Evolutionary conservation across 2,329 filamentous ascomycete genomes (phyloP).

Genomic region (Arthrobotrys pseudoclavata): DNA sequence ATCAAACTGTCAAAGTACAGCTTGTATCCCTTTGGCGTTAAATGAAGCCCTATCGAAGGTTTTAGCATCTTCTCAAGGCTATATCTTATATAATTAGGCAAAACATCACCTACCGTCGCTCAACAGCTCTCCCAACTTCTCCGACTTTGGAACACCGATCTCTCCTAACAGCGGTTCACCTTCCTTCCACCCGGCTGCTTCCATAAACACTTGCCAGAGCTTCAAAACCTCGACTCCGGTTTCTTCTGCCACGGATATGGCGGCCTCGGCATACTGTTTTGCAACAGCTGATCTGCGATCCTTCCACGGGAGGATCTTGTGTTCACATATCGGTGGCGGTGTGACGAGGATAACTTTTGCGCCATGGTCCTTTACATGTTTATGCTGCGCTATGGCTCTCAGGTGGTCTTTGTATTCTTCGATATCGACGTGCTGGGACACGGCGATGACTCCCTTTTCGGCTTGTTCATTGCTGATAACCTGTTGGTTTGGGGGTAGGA

Average conservation of each 20-base stretch:
- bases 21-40: constrained; percentile 72
- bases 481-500: constrained; percentile 69
- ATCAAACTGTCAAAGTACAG: constrained; percentile 72
- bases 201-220: constrained; percentile 83
- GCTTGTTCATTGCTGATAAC: constrained; percentile 63
- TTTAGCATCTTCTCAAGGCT: constrained; percentile 29
- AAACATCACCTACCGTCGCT: constrained; percentile 70
- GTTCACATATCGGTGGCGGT: constrained; percentile 77
- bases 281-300: constrained; percentile 74
- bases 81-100: constrained; percentile 6
- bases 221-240: constrained; percentile 77
- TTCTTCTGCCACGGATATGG: constrained; percentile 73
- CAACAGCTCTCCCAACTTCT: constrained; percentile 70
- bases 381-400: constrained; percentile 78
- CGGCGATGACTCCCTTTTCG: constrained; percentile 2
- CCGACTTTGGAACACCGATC: constrained; percentile 72
- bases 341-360: constrained; percentile 82
- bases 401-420: constrained; percentile 81
- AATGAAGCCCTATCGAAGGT: constrained; percentile 68
- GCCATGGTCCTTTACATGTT: constrained; percentile 76
- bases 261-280: constrained; percentile 76
- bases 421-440: constrained; percentile 81
- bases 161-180: constrained; percentile 72
- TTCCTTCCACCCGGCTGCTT: constrained; percentile 71
- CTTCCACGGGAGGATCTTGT: constrained; percentile 65